Evolutionary conservation across 805 yeast species (phyloP).

Genomic region (Wickerhamomyces ciferrii): DNA sequence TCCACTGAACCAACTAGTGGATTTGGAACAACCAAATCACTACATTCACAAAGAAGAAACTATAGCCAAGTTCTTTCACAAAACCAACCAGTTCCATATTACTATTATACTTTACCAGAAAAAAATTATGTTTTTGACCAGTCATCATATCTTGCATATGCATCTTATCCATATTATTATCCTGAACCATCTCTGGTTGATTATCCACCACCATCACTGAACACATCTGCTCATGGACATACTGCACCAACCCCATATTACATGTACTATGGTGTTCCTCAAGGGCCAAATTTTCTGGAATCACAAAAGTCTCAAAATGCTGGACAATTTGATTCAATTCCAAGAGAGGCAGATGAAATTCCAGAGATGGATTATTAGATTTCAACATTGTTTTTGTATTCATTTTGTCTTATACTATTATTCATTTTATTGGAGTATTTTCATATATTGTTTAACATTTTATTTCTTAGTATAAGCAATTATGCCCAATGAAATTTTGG

Average conservation of each 20-base stretch:
- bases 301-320: slow-evolving; percentile 3
- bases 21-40: slow-evolving; percentile 7
- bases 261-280: slow-evolving; percentile 24
- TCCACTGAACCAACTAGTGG: slow-evolving; percentile 12
- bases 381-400: too few relatives aligned
- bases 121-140: slow-evolving; percentile 23
- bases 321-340: not conserved
- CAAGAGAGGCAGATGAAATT: not conserved
- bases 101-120: slow-evolving; percentile 26
- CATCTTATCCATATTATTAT: slow-evolving; percentile 19
- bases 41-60: slow-evolving; percentile 11
- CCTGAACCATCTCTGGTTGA: slow-evolving; percentile 17
- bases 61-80: slow-evolving; percentile 4
- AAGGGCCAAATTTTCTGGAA: slow-evolving; percentile 9
- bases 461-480: too few relatives aligned
- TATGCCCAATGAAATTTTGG: too few relatives aligned
- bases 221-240: slow-evolving; percentile 6
- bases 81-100: slow-evolving; percentile 22
- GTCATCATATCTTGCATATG: slow-evolving; percentile 15
- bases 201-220: slow-evolving; percentile 10
- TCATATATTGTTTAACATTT: too few relatives aligned
- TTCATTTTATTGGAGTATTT: too few relatives aligned
- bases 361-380: not conserved
- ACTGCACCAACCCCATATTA: slow-evolving; percentile 24
- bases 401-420: too few relatives aligned